Evolutionary conservation across 1,284 basidiomycete species (phyloP).

Genomic region (Ustilago lituana): DNA sequence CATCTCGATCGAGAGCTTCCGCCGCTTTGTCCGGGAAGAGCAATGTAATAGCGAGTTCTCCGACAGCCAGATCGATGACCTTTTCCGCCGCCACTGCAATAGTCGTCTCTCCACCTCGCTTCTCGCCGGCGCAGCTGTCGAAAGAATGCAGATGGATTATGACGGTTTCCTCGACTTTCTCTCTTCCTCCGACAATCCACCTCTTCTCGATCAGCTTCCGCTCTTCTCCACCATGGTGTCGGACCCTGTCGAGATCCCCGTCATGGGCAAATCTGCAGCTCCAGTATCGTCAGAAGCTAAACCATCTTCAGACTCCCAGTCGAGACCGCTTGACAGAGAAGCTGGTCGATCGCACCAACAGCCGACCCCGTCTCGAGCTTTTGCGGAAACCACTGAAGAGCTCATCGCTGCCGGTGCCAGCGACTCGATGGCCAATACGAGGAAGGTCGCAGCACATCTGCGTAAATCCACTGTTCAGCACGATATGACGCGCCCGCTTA

Average conservation of each 20-base stretch:
- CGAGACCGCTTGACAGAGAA: not conserved
- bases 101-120: constrained; percentile 31
- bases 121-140: not conserved
- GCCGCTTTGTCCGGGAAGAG: constrained; percentile 52
- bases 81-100: constrained; percentile 41
- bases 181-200: constrained; percentile 58
- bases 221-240: constrained; percentile 42
- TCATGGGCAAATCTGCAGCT: constrained; percentile 8
- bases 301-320: not conserved
- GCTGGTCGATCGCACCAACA: constrained; percentile 7
- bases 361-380: constrained; percentile 35
- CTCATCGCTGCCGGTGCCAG: constrained; percentile 40
- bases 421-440: constrained; percentile 28
- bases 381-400: constrained; percentile 40
- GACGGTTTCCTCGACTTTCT: constrained; percentile 62
- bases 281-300: not conserved
- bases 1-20: constrained; percentile 41
- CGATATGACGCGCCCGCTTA: constrained; percentile 79
- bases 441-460: constrained; percentile 37
- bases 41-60: constrained; percentile 44
- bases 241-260: constrained; percentile 20
- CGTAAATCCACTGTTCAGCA: constrained; percentile 49
- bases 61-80: constrained; percentile 32
- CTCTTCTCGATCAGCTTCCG: constrained; percentile 44
- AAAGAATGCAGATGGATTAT: constrained; percentile 32